Evolutionary conservation across 2,329 filamentous ascomycete species (phyloP), one percentile per base, ranked within the genome.

Genomic region (Neospermospora avenae): DNA sequence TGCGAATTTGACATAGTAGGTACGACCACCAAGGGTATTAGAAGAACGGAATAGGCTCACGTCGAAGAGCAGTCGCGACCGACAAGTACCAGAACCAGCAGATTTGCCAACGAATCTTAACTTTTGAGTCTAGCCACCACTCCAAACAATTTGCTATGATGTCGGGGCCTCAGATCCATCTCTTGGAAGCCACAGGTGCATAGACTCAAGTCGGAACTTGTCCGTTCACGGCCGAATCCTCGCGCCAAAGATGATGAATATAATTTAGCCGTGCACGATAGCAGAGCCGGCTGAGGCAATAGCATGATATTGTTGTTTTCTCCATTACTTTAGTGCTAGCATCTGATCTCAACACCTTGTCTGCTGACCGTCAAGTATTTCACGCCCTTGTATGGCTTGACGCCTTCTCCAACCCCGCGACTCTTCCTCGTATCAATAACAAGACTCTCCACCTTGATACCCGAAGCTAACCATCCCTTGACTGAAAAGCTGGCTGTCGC

Each of bases 381-480:
- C 66, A 99, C 95, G 1, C 95, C 95, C 77, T 98, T 99, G 76
- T 96, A 98, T 24, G 95, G 95, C 76, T 92, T 96, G 41, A 98
- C 86, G 2, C 89, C 86, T 66, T 96, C 91, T 0, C 91, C 91
- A 48, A 99, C 70, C 0, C 95, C 95, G 59, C 88, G 84, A 74
- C 91, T 96, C 77, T 88, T 92, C 73, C 90, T 87, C n/a, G 84
- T 79, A 72, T 92, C 81, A 68, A 91, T 74, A 71, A 85, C 71
- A 70, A 92, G 83, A 74, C 84, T 86, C 66, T 88, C 86, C 31
- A 89, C 81, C 72, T 82, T 87, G 52, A 89, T 78, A 3, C 86
- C 86, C 69, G 86, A 88, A 16, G 86, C 80, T 67, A 89, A 71
- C 84, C 86, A 88, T 4, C 86, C 86, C 73, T 87, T 88, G 51